Base-by-base conservation (phyloP, 441 rosid genomes). In the Bocquillonia castaneifolia region DNA sequence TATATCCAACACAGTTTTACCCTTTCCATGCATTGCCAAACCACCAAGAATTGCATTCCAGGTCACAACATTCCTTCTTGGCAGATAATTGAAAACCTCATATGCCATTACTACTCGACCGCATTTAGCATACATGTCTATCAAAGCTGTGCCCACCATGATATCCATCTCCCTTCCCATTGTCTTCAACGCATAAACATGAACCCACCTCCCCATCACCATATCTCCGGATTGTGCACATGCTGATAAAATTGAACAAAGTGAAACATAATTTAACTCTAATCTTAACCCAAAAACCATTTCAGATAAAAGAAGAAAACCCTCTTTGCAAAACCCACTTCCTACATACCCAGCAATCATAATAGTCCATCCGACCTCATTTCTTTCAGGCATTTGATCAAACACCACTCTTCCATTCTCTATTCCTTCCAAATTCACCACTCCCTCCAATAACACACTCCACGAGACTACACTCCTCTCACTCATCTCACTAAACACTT, bases 41-140 rank as follows among this genome's bases (percentile, higher is more conserved):
- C 96, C 95, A 32, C 79, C 82, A 70, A 88, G 83, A 76, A 90
- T 71, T 23, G 85, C 90, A 63, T 89, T 92, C 96, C 96, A 92
- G 0, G 93, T 75, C 45, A 88, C 94, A 47, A 84, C 85, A 82
- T 86, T 92, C 83, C 87, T 86, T 71, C 45, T 25, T 3, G 80
- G 82, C 79, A 90, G 77, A 71, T 55, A 74, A 68, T 80, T 68
- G 9, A 92, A 88, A 56, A 83, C 88, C 56, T 71, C 78, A 15
- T 48, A 52, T 9, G 93, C 93, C 59, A 76, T 71, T 32, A 54
- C 72, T 45, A 90, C 80, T 77, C 78, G 75, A 54, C 98, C 98
- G 32, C 90, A 89, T 81, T 90, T 92, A 6, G 90, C 88, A 74
- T 91, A 89, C 96, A 86, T 91, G 79, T 91, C 92, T 37, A 89